Percentiles rank a stretch among this genome's conserved stretches.
phyloP scores from a whole-genome alignment of 495 filamentous ascomycete genomes.

The Astrothelium macrocarpum region DNA sequence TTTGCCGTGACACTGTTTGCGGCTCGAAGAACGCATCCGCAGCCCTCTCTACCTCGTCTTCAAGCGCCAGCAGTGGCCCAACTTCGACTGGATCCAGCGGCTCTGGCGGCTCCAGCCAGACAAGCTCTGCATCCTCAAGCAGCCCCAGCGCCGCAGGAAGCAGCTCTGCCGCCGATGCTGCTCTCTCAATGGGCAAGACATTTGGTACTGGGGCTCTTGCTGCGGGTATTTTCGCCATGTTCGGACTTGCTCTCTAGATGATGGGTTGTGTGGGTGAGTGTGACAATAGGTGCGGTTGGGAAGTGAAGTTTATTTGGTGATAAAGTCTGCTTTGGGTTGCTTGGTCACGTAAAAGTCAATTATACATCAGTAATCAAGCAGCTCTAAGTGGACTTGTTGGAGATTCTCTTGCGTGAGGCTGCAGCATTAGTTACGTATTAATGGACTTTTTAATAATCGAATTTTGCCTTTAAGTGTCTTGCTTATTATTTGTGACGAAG shows the following conservation, averaged over 20 bases:
- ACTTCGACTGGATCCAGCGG: not conserved
- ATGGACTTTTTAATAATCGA: not conserved
- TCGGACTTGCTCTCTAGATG: constrained; percentile 42
- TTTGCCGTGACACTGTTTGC: constrained; percentile 37
- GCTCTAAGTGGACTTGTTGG: not conserved
- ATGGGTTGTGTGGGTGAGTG: not conserved
- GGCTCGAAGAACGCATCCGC: constrained; percentile 41
- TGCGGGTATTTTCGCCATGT: constrained; percentile 38
- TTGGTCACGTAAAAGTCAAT: not conserved
- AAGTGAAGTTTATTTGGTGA: not conserved
- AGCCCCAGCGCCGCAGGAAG: constrained; percentile 13
- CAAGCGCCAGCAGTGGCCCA: constrained; percentile 16
- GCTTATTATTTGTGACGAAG: not conserved
- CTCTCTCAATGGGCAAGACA: constrained; percentile 34
- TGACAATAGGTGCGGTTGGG: not conserved
- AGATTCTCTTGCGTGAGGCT: not conserved
- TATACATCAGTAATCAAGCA: not conserved
- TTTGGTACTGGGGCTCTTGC: constrained; percentile 44
- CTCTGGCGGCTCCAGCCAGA: not conserved
- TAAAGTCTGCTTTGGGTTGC: not conserved
- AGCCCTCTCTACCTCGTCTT: constrained; percentile 21
- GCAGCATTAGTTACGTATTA: not conserved
- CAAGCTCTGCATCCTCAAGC: constrained; percentile 15
- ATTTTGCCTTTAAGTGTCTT: not conserved
- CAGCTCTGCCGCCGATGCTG: constrained; percentile 22